Conservation (phyloP, 768 basidiomycete species). For the Lactifluus echinatus region DNA sequence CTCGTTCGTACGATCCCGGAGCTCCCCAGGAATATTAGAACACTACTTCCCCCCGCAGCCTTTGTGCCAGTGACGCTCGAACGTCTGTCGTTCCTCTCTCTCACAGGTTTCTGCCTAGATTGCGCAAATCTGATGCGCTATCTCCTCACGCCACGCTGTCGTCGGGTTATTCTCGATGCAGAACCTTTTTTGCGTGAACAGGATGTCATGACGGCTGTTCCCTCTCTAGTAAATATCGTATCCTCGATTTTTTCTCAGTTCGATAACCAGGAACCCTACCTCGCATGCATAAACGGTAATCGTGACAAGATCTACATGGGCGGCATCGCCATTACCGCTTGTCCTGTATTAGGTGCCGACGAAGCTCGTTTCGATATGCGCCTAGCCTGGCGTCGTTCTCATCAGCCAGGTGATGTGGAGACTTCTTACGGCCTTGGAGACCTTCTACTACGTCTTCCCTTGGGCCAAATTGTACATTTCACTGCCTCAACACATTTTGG, state of each 20-base stretch:
- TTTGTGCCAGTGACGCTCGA: neutral
- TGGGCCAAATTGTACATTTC: neutral
- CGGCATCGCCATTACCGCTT: neutral
- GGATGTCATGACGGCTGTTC: slow-evolving; percentile 3
- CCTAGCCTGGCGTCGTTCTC: neutral
- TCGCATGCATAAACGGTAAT: neutral
- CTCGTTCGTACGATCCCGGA: neutral
- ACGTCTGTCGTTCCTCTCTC: neutral
- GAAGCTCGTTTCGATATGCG: neutral
- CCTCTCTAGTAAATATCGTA: slow-evolving; percentile 1
- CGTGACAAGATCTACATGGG: neutral
- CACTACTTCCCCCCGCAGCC: slow-evolving; percentile 1
- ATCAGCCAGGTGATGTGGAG: neutral
- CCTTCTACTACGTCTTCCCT: slow-evolving; percentile 5
- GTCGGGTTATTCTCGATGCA: neutral
- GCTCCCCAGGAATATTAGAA: neutral
- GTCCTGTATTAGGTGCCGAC: neutral
- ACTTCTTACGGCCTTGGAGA: neutral
- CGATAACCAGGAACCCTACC: neutral
- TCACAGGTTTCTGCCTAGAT: slow-evolving; percentile 7
- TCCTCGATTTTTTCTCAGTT: slow-evolving; percentile 5
- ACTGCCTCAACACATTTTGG: neutral
- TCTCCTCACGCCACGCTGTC: slow-evolving; percentile 5
- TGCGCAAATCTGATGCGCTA: slow-evolving; percentile 8
- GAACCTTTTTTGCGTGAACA: neutral